Evolutionary conservation across 495 filamentous ascomycete genomes (phyloP).

Genomic region (Xanthoparmelia taractica): DNA sequence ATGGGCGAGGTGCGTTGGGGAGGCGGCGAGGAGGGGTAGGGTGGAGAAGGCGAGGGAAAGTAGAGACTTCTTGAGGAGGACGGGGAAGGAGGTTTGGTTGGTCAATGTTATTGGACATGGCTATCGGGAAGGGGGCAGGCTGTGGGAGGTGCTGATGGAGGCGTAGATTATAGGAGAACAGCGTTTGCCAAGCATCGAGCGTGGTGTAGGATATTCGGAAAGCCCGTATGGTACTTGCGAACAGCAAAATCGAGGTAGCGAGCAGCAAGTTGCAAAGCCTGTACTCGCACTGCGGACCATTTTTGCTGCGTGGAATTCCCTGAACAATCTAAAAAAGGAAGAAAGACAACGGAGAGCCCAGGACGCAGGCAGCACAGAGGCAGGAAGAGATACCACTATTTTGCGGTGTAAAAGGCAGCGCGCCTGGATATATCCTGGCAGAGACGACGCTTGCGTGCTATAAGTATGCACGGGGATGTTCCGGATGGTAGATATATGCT

Average conservation of each 20-base stretch:
- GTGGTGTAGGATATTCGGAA: not conserved
- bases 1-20: slow-evolving; percentile 68
- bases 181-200: not conserved
- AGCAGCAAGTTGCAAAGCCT: not conserved
- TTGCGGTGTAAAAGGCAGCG: not conserved
- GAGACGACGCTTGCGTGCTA: not conserved
- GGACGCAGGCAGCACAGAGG: not conserved
- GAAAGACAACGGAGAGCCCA: not conserved
- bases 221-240: not conserved
- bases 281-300: not conserved
- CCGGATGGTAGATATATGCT: too few relatives aligned
- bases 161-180: slow-evolving; percentile 1
- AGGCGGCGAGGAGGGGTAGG: slow-evolving; percentile 13
- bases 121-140: slow-evolving; percentile 20
- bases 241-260: too few relatives aligned
- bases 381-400: not conserved
- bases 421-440: not conserved
- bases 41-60: slow-evolving; percentile 15
- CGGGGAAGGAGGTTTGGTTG: slow-evolving; percentile 17
- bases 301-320: not conserved
- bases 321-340: not conserved
- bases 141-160: slow-evolving; percentile 26
- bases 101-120: slow-evolving; percentile 29
- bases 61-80: slow-evolving; percentile 23
- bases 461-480: too few relatives aligned